Evolutionary conservation across 495 filamentous ascomycete species (phyloP).

Genomic region (Staphylotrichum longicolle): DNA sequence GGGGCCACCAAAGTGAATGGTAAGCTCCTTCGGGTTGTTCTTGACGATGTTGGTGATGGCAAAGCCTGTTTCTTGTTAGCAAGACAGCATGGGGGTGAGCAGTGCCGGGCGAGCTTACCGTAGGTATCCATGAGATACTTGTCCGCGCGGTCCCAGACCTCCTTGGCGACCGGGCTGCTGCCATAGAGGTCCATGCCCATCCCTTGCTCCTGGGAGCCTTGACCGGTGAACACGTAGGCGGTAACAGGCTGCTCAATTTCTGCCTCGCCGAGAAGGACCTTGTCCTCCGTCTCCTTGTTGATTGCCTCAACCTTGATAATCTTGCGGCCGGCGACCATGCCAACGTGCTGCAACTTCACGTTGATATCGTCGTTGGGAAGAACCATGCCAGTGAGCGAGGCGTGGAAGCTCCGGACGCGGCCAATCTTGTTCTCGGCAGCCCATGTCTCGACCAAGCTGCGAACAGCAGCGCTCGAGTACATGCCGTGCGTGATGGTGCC

Average conservation of each 20-base stretch:
- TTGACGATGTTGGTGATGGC: conserved; percentile 98
- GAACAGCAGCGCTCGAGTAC: conserved; percentile 98
- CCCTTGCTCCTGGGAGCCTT: conserved; percentile 96
- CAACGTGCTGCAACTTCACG: conserved; percentile 91
- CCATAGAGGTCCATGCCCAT: conserved; percentile 99
- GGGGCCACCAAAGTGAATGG: conserved; percentile 95
- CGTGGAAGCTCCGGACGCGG: conserved; percentile 94
- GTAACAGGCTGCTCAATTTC: conserved; percentile 98
- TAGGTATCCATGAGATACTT: conserved; percentile 99
- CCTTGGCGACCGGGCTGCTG: conserved; percentile 86
- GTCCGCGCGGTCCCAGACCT: conserved; percentile 98
- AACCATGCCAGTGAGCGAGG: conserved; percentile 94
- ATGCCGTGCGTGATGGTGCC: conserved; percentile 98
- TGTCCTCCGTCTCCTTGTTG: conserved; percentile 92
- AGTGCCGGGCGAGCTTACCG: conserved; percentile 54
- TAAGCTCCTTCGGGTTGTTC: conserved; percentile 99
- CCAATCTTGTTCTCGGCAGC: conserved; percentile 98
- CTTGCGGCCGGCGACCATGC: conserved; percentile 97
- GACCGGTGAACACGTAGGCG: conserved; percentile 96
- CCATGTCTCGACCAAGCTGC: conserved; percentile 97
- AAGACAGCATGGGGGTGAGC: conserved; percentile 1
- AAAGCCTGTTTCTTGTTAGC: conserved; percentile 63
- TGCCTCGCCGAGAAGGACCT: conserved; percentile 89
- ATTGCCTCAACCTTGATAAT: conserved; percentile 97
- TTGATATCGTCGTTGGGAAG: conserved; percentile 92